Percentiles rank a stretch among this genome's conserved stretches.
These are phyloP conservation scores for Endogone sp. DNA, from an alignment of 192 early-diverging fungal genomes.

Conservation along the genomic window DNA sequence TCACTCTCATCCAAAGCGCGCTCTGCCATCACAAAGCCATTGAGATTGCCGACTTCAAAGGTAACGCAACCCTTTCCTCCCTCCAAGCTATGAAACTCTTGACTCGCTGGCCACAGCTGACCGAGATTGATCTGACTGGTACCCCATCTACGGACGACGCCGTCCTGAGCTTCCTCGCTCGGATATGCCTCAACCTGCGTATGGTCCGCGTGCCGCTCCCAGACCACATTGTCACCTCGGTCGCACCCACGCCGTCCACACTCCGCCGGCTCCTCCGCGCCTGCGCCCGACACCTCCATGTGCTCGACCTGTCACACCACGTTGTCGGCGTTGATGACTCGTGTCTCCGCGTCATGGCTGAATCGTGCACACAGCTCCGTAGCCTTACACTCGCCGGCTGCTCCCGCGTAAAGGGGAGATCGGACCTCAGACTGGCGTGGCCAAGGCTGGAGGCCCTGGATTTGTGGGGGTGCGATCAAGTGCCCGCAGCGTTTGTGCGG, in stretches of 20 bases:
- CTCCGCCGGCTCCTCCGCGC: not conserved
- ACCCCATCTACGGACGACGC: not conserved
- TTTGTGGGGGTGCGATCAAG: not conserved
- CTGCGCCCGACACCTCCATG: not conserved
- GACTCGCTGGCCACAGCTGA: not conserved
- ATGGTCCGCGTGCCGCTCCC: not conserved
- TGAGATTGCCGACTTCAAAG: not conserved
- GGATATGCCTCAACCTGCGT: not conserved
- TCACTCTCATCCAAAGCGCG: not conserved
- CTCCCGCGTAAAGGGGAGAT: not conserved
- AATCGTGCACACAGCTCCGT: not conserved
- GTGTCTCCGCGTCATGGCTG: not conserved
- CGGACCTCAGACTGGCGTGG: not conserved
- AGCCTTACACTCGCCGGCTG: not conserved
- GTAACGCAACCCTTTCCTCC: not conserved
- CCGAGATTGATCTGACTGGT: not conserved
- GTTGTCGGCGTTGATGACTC: not conserved
- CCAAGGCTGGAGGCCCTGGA: not conserved
- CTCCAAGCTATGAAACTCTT: not conserved
- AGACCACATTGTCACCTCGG: too few species aligned
- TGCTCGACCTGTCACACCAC: not conserved
- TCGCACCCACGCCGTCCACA: not conserved
- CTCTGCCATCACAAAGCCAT: not conserved
- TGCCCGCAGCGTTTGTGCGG: not conserved
- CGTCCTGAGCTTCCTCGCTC: not conserved